Evolutionary conservation across 2,329 filamentous ascomycete species (phyloP).

Genomic region (Drechslerella coelobrocha): DNA sequence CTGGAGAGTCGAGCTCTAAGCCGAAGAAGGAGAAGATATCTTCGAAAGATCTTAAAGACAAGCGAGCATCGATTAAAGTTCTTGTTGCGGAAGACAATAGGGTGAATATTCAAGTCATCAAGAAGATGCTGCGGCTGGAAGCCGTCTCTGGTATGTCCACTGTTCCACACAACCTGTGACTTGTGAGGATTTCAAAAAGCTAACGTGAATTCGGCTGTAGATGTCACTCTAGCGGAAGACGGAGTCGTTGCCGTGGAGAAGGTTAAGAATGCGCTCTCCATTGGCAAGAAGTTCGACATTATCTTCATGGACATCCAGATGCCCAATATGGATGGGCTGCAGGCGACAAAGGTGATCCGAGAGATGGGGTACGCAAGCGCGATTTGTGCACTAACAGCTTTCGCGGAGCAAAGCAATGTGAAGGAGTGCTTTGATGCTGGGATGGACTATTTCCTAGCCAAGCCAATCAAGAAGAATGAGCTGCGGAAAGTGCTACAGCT

Average conservation of each 20-base stretch:
- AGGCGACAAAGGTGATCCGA: slow-evolving; percentile 83
- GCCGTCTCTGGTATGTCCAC: slow-evolving; percentile 58
- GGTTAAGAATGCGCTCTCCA: slow-evolving; percentile 81
- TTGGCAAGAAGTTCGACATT: slow-evolving; percentile 75
- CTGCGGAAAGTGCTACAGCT: slow-evolving; percentile 52
- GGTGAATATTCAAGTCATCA: slow-evolving; percentile 68
- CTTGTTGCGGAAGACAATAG: slow-evolving; percentile 83
- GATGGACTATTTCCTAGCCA: slow-evolving; percentile 86
- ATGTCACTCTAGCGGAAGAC: slow-evolving; percentile 85
- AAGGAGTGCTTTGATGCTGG: slow-evolving; percentile 85
- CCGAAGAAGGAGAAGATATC: slow-evolving; percentile 39
- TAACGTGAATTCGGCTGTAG: slow-evolving; percentile 57
- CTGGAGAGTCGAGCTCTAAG: slow-evolving; percentile 20
- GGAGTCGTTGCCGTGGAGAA: slow-evolving; percentile 85
- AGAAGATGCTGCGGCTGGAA: slow-evolving; percentile 67
- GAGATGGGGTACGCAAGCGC: slow-evolving; percentile 85
- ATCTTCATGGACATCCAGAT: slow-evolving; percentile 97
- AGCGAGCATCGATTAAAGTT: slow-evolving; percentile 62
- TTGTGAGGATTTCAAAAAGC: neutral
- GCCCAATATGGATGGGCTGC: slow-evolving; percentile 88
- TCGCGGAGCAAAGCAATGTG: slow-evolving; percentile 87
- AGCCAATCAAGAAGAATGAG: slow-evolving; percentile 60
- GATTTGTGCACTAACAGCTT: slow-evolving; percentile 89
- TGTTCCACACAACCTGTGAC: neutral
- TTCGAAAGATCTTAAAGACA: slow-evolving; percentile 35